Evolutionary conservation across 352 stramenopile genomes (phyloP), one percentile per base, ranked within the genome.

Genomic region (Globisporangium mamillatum): DNA sequence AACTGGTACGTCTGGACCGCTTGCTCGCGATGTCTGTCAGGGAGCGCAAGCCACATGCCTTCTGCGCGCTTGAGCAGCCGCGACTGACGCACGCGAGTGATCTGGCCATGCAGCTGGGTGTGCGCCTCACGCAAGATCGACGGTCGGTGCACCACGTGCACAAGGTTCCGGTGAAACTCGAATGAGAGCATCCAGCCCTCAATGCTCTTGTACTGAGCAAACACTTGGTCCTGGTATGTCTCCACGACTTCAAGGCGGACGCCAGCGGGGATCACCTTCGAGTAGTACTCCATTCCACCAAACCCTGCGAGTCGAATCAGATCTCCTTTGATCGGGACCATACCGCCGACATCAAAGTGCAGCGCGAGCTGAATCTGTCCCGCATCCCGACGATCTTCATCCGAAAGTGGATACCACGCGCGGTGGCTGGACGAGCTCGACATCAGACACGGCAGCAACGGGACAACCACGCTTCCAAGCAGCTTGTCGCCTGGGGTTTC

Each of bases 261-360:
- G 29, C 71, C 73, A 4, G 77, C 70, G 9, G 75, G 77, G 29
- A 91, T 36, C 32, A 89, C 61, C 57, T 91, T 91, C 14, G 79
- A 76, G 67, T 91, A 90, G 44, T 91, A 91, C 60, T 91, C 79
- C 25, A 86, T 73, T 50, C 83, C 83, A 27, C 83, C 81, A 70
- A 88, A 91, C 34, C 83, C 83, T 2, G 74, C 74, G 2, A 91
- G 67, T 8, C 83, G 77, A 25, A 91, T 75, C 59, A 89, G 74
- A 64, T 91, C 83, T 9, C 81, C 78, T 36, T 88, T 88, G 5
- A 72, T 72, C 3, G 78, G 81, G 52, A 81, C 75, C 46, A 89
- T 50, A 2, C 66, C 73, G 5, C 77, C 80, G 0, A 79, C 74
- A 32, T 91, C 83, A 75, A 88, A 91, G 63, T 84, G 68, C 20